Conservation (phyloP, 2,329 filamentous ascomycete species). For the Claviceps maximensis region DNA sequence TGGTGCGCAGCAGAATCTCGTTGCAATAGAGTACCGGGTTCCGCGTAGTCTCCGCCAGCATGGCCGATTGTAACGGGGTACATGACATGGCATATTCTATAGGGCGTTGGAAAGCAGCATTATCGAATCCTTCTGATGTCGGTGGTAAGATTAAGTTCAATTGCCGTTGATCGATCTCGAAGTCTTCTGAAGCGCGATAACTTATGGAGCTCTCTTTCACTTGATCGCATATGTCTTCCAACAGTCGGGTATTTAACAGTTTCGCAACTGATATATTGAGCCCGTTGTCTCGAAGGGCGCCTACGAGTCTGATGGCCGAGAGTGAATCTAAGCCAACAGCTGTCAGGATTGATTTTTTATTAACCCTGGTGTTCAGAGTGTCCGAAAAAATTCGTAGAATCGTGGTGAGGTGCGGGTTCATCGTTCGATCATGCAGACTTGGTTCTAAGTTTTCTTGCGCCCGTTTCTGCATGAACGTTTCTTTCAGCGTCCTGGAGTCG, state of each 20-base stretch:
- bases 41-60: conserved; percentile 61
- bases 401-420: conserved; percentile 13
- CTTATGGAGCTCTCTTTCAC: neutral
- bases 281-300: conserved; percentile 44
- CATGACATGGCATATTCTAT: conserved; percentile 33
- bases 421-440: conserved; percentile 2
- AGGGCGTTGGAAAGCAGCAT: neutral
- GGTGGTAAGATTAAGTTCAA: neutral
- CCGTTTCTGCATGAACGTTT: conserved; percentile 26
- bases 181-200: neutral
- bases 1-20: conserved; percentile 52
- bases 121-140: neutral
- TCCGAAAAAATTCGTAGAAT: conserved; percentile 28
- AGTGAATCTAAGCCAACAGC: conserved; percentile 52
- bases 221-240: conserved; percentile 17
- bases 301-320: conserved; percentile 38
- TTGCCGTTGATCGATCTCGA: neutral
- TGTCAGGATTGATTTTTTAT: conserved; percentile 29
- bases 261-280: conserved; percentile 43
- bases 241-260: conserved; percentile 43
- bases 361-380: conserved; percentile 26
- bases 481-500: conserved; percentile 52
- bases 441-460: neutral
- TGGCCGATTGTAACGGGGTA: conserved; percentile 62
- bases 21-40: conserved; percentile 60